These are phyloP conservation scores for Trichaptum fuscoviolaceum DNA, from an alignment of 768 basidiomycete species.

Conservation along the genomic window DNA sequence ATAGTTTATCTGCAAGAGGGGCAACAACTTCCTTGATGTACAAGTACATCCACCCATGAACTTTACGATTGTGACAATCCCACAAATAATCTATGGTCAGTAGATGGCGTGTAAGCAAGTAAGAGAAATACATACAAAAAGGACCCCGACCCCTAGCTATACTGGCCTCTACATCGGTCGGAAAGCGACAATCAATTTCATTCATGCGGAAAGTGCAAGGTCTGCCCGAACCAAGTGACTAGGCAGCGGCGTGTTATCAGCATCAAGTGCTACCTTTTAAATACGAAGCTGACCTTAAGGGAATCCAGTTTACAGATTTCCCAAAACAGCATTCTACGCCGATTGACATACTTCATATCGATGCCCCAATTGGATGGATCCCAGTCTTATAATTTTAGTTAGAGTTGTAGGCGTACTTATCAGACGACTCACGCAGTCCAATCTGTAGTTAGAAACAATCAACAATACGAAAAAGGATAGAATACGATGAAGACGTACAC, in stretches of 20 bases:
- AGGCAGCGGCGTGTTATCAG: background rate
- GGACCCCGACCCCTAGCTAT: background rate
- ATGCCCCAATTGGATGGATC: constrained; percentile 69
- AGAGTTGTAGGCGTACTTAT: constrained; percentile 19
- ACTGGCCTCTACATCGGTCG: background rate
- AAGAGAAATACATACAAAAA: background rate
- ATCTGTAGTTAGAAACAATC: constrained; percentile 33
- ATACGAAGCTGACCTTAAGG: background rate
- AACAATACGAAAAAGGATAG: background rate
- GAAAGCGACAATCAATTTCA: background rate
- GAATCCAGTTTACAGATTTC: constrained; percentile 32
- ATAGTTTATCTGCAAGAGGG: background rate
- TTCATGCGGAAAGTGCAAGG: background rate
- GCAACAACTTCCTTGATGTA: constrained; percentile 2
- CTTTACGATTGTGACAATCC: background rate
- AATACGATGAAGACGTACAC: background rate
- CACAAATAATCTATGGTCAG: background rate
- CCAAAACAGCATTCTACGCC: constrained; percentile 64
- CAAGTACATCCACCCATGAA: background rate
- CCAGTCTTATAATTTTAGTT: constrained; percentile 49
- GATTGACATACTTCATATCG: constrained; percentile 52
- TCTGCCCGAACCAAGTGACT: background rate
- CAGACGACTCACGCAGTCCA: constrained; percentile 53
- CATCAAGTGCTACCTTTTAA: background rate
- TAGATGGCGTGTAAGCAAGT: background rate